These are phyloP conservation scores for Diospyros kaki DNA, from an alignment of 148 eudicot genomes.

Conservation along the genomic window DNA sequence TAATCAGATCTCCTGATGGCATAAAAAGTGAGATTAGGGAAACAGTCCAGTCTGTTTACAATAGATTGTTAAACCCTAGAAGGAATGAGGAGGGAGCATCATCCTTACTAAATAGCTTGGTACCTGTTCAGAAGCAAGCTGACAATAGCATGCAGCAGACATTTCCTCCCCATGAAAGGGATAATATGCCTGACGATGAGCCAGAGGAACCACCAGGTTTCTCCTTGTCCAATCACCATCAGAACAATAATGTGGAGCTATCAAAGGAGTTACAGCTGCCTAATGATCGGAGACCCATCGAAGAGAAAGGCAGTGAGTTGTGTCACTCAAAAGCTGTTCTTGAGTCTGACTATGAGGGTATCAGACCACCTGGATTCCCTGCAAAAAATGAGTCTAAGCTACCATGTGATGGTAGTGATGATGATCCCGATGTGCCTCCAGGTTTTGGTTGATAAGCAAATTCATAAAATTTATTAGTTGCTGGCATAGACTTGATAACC, in stretches of 20 bases:
- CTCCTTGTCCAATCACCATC: conserved; percentile 21
- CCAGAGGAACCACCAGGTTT: conserved; percentile 46
- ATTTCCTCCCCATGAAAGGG: conserved; percentile 18
- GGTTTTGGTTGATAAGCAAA: conserved; percentile 65
- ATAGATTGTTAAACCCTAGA: conserved; percentile 46
- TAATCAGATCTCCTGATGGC: conserved; percentile 62
- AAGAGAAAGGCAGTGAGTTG: conserved; percentile 23
- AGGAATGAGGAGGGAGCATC: conserved; percentile 27
- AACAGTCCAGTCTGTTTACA: conserved; percentile 66
- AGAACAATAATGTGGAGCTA: conserved; percentile 17
- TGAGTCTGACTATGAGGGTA: conserved; percentile 20
- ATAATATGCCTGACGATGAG: conserved; percentile 38
- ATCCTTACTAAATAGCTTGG: conserved; percentile 21
- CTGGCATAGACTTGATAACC: neutral
- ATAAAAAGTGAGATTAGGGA: conserved; percentile 68
- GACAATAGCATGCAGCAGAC: conserved; percentile 17
- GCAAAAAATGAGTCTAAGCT: conserved; percentile 26
- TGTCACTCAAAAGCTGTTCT: conserved; percentile 10
- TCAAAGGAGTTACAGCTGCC: conserved; percentile 20
- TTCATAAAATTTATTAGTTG: neutral
- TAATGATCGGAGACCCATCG: conserved; percentile 17
- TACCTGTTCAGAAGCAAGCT: conserved; percentile 17
- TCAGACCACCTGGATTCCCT: conserved; percentile 43
- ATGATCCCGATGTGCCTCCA: conserved; percentile 84
- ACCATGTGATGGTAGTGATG: conserved; percentile 37